Base-by-base conservation (phyloP, 345 rosid genomes). In the Boechera stricta region DNA sequence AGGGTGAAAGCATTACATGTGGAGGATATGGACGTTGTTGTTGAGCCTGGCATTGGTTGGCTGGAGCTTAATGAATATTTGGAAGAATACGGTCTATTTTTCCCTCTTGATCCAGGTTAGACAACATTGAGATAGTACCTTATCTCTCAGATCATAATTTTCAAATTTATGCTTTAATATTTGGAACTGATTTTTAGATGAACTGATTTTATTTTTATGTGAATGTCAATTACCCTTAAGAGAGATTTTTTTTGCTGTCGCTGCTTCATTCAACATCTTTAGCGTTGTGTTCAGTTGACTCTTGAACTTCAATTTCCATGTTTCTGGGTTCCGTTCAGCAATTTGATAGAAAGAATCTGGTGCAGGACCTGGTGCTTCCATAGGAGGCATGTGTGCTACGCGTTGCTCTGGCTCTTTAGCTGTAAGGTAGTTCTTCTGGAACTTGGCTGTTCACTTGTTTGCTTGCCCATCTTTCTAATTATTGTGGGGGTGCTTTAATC, bases 1-100 rank as follows among this genome's bases (percentile, higher is more conserved):
- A 81, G 80, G 78, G 97, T 91, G 66, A 94, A 91, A 74, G 96
- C 91, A 51, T 85, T 91, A 62, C 95, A 94, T 73, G 67, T 90
- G 61, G 95, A 88, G 67, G 97, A 94, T 86, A 91, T 92, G 97
- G 98, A 94, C 77, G 94, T 90, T 67, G 87, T 94, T 63, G 98
- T 94, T 79, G 97, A 94, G 90, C 94, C 97, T 79, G 97, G 97
- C 67, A 90, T 94, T 80, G 97, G 97, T 66, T 91, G 98, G 97
- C 80, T 90, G 83, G 97, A 91, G 81, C 97, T 91, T 55, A 94
- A 94, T 79, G 97, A 91, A 67, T 88, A 90, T 77, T 83, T 94
- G 76, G 95, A 89, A 85, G 92, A 89, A 54, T 85, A 85, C 70
- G 93, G 97, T 85, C 80, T 91, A 57, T 94, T 91, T 77, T 94